Conservation (phyloP, 2,329 filamentous ascomycete species). For the Sporothrix euskadiensis region DNA sequence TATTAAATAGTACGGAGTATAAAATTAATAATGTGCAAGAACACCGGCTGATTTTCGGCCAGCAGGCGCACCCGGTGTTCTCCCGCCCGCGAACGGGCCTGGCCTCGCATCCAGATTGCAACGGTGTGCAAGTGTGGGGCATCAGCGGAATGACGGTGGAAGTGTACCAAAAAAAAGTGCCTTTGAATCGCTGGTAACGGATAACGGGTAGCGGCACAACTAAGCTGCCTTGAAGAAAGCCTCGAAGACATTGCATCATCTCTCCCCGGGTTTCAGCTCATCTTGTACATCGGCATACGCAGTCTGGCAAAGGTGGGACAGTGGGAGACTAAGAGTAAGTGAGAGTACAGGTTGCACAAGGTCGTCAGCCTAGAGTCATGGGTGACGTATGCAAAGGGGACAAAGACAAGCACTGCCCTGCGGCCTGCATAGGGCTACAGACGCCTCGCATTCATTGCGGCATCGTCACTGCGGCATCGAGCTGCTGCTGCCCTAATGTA, state of each 20-base stretch:
- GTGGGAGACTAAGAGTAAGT: too few species aligned
- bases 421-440: background rate
- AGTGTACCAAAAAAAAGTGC: background rate
- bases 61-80: conserved; percentile 9
- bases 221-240: conserved; percentile 25
- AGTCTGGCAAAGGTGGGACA: background rate
- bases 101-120: background rate
- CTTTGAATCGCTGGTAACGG: background rate
- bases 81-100: conserved; percentile 3
- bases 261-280: background rate
- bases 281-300: background rate
- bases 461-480: conserved; percentile 22
- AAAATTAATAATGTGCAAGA: background rate
- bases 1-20: too few species aligned
- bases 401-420: background rate
- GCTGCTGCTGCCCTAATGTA: background rate
- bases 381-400: background rate
- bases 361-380: background rate
- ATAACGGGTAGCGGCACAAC: background rate
- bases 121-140: background rate
- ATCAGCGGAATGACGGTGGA: background rate
- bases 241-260: background rate
- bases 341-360: background rate
- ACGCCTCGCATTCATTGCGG: conserved; percentile 9
- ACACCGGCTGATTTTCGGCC: conserved; percentile 8